Conservation (phyloP, 805 yeast species). For the Teunomyces aglyptinius region DNA sequence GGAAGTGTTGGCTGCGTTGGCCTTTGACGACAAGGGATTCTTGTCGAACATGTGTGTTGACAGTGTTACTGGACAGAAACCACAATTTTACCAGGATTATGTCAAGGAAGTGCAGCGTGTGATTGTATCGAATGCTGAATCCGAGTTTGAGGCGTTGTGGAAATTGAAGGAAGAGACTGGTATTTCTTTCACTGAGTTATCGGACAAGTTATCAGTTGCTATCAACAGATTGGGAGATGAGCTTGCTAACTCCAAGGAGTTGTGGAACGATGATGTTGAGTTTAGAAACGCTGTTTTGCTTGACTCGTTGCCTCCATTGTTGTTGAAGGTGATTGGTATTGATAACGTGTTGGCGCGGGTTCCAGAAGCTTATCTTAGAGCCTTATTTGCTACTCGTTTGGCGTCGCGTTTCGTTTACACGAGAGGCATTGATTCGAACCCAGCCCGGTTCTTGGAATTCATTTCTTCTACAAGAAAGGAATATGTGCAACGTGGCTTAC, state of each 20-base stretch:
- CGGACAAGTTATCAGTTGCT: constrained; percentile 80
- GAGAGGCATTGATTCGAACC: constrained; percentile 77
- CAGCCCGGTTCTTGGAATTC: constrained; percentile 70
- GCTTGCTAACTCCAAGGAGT: constrained; percentile 71
- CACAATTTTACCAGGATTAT: constrained; percentile 77
- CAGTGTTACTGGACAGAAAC: constrained; percentile 49
- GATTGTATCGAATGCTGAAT: constrained; percentile 72
- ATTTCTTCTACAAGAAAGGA: constrained; percentile 57
- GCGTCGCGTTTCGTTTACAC: constrained; percentile 84
- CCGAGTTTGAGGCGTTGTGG: constrained; percentile 89
- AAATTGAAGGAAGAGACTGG: constrained; percentile 63
- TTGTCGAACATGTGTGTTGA: constrained; percentile 75
- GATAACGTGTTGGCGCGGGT: constrained; percentile 69
- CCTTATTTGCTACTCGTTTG: constrained; percentile 82
- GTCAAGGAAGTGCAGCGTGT: constrained; percentile 79
- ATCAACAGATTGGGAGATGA: constrained; percentile 86
- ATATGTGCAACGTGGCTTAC: constrained; percentile 30
- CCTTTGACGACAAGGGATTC: constrained; percentile 84
- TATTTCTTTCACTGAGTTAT: constrained; percentile 61
- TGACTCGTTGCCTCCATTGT: constrained; percentile 74
- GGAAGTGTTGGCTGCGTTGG: constrained; percentile 91
- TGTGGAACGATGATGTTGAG: constrained; percentile 76
- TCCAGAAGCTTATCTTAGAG: constrained; percentile 83
- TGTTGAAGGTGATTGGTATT: constrained; percentile 66
- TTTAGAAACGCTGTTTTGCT: constrained; percentile 76